Conservation (phyloP, 495 filamentous ascomycete species). For the Cladorrhinum samala region DNA sequence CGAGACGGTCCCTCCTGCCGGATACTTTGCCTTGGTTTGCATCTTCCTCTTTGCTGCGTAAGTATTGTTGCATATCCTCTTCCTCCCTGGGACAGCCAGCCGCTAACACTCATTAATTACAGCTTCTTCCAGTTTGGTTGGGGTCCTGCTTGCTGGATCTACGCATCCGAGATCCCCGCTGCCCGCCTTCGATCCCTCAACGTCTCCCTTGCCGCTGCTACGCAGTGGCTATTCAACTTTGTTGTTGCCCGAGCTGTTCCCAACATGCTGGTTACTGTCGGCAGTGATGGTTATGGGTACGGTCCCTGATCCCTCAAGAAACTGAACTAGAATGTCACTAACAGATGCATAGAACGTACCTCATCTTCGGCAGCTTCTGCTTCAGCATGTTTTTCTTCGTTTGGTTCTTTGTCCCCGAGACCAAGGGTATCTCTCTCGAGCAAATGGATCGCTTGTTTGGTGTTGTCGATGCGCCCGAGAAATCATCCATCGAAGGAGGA, state of each 20-base stretch:
- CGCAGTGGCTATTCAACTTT: slow-evolving; percentile 67
- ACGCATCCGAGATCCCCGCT: slow-evolving; percentile 67
- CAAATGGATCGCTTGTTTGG: slow-evolving; percentile 35
- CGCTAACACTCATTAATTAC: neutral
- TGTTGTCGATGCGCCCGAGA: slow-evolving; percentile 20
- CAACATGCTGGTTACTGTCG: slow-evolving; percentile 59
- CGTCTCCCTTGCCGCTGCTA: slow-evolving; percentile 62
- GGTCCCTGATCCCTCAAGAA: neutral
- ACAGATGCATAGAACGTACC: slow-evolving; percentile 36
- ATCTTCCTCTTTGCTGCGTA: slow-evolving; percentile 66
- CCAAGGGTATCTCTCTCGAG: slow-evolving; percentile 50
- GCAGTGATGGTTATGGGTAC: slow-evolving; percentile 52
- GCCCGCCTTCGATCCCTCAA: slow-evolving; percentile 65
- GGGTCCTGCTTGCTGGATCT: slow-evolving; percentile 77
- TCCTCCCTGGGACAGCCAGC: neutral
- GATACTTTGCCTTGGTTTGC: slow-evolving; percentile 62
- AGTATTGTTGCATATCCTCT: too few relatives aligned
- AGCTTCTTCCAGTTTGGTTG: slow-evolving; percentile 72
- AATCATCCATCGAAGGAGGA: slow-evolving; percentile 7
- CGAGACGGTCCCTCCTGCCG: slow-evolving; percentile 32
- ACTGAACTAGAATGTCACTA: slow-evolving; percentile 2
- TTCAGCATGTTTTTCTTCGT: slow-evolving; percentile 61
- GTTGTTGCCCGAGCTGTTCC: slow-evolving; percentile 59
- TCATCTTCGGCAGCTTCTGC: slow-evolving; percentile 57
- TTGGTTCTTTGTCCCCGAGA: slow-evolving; percentile 69